Percentiles rank a stretch among this genome's conserved stretches.
Conservation (phyloP, 2,329 filamentous ascomycete species). For the Botrytis tulipae region DNA sequence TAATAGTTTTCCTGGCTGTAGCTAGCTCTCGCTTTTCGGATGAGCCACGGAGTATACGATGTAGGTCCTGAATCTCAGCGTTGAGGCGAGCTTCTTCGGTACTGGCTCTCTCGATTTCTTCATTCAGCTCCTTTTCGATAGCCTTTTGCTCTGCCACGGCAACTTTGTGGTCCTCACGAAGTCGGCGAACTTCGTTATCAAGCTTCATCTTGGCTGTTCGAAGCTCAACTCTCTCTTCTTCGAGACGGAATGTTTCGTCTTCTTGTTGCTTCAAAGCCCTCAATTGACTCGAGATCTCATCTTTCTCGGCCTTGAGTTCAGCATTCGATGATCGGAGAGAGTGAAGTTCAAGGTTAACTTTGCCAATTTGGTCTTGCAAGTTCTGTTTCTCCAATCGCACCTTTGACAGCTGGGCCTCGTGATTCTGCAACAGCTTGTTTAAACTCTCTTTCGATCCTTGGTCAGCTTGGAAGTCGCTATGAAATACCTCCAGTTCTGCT, state of each 20-base stretch:
- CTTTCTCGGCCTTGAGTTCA: conserved; percentile 62
- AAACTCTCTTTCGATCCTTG: conserved; percentile 50
- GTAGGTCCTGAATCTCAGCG: conserved; percentile 53
- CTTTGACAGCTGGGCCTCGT: conserved; percentile 56
- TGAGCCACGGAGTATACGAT: conserved; percentile 41
- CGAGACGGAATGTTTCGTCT: conserved; percentile 58
- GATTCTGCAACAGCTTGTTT: conserved; percentile 56
- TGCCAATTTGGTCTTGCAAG: conserved; percentile 62
- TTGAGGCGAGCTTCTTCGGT: conserved; percentile 63
- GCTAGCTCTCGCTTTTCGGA: conserved; percentile 46
- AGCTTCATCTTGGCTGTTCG: conserved; percentile 66
- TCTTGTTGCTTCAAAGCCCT: conserved; percentile 54
- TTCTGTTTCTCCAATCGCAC: conserved; percentile 59
- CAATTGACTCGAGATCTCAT: conserved; percentile 63
- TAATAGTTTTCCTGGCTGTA: conserved; percentile 57
- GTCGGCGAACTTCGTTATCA: conserved; percentile 63
- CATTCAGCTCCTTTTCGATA: conserved; percentile 62
- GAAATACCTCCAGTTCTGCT: conserved; percentile 37
- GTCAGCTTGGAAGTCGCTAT: conserved; percentile 34
- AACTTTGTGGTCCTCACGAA: conserved; percentile 61
- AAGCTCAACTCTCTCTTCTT: conserved; percentile 68
- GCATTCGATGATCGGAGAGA: conserved; percentile 55
- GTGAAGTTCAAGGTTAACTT: conserved; percentile 58
- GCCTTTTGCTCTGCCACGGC: conserved; percentile 56
- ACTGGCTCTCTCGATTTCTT: conserved; percentile 64